A percentile compares a stretch with the other conserved stretches of the same genome.
phyloP scores from a whole-genome alignment of 2,329 filamentous ascomycete genomes.

The Venturia oleaginea region DNA sequence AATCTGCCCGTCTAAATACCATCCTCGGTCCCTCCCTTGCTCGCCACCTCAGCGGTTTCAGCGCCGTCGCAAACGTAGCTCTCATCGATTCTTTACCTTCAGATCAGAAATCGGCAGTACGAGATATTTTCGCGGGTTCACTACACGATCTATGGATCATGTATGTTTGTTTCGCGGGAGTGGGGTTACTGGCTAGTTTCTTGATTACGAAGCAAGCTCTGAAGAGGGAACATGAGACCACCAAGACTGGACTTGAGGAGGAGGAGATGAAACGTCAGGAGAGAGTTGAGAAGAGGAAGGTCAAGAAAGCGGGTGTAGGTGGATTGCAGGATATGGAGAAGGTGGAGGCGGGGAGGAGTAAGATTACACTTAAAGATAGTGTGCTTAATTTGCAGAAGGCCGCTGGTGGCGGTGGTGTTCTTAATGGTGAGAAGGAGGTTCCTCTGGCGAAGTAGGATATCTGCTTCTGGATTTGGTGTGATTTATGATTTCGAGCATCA shows the following conservation, averaged over 20 bases:
- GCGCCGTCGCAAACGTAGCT: constrained; percentile 47
- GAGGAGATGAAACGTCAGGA: constrained; percentile 18
- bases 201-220: constrained; percentile 27
- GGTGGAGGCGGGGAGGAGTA: neutral
- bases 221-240: constrained; percentile 27
- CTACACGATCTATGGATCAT: constrained; percentile 33
- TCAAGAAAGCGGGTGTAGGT: neutral
- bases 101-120: constrained; percentile 28
- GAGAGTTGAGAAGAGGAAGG: constrained; percentile 7
- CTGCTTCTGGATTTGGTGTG: neutral
- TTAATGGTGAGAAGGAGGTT: neutral
- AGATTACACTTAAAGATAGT: neutral
- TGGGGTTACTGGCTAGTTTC: constrained; percentile 25
- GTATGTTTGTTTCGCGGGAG: constrained; percentile 25
- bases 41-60: constrained; percentile 41
- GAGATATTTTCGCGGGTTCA: constrained; percentile 27
- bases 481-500: too few species aligned
- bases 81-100: constrained; percentile 40
- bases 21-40: constrained; percentile 42
- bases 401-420: neutral
- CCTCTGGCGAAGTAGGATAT: neutral
- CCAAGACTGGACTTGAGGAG: constrained; percentile 30
- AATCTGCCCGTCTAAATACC: constrained; percentile 35
- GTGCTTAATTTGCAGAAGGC: neutral
- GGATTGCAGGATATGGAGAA: neutral